Base-by-base conservation (phyloP, 208 protist species). In the Trypanosoma cruzi region DNA sequence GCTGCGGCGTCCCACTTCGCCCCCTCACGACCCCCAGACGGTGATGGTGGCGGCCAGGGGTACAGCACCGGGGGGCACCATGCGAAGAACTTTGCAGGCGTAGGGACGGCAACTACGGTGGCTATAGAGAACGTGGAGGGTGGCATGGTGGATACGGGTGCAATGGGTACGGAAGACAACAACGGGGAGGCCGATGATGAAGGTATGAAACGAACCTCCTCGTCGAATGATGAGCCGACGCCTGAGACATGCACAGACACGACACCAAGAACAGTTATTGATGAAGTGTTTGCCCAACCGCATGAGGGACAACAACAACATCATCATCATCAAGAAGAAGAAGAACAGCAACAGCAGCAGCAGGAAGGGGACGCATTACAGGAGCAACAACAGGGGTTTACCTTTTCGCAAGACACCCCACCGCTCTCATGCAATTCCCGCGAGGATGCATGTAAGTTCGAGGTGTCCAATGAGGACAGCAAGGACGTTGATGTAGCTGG, bases 201-300 rank as follows among this genome's bases (percentile, higher is more conserved):
- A 42, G 11, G 6, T n/a, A 54, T 24, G 10, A 40, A 56, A 40
- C 26, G 28, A 20, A 37, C 61, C 42, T 37, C 28, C 16, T 56
- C 61, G 10, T 56, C 61, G 1, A 53, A 66, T 28, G 14, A 46
- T 2, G 44, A 42, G 22, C 48, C 48, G 14, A 66, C 61, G 16
- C 61, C 61, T 8, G 61, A 66, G 28, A 56, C 48, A 10, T 37
- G 44, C 16, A 68, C 52, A n/a, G 24, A 54, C 24, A 46, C 49
- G n/a, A 53, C 60, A 1, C 16, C 42, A 18, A 54, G 40, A 4
- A 53, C 13, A 26, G 4, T 11, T 26, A 16, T 16, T 6, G 14
- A 34, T 13, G 60, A 65, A 31, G 60, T 22, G 8, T 31, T 28
- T 5, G 58, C 6, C 4, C 28, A 60, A 2, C 11, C 22, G 36